Conservation (phyloP, 805 yeast genomes). For the Saccharomycopsis schoenii region DNA sequence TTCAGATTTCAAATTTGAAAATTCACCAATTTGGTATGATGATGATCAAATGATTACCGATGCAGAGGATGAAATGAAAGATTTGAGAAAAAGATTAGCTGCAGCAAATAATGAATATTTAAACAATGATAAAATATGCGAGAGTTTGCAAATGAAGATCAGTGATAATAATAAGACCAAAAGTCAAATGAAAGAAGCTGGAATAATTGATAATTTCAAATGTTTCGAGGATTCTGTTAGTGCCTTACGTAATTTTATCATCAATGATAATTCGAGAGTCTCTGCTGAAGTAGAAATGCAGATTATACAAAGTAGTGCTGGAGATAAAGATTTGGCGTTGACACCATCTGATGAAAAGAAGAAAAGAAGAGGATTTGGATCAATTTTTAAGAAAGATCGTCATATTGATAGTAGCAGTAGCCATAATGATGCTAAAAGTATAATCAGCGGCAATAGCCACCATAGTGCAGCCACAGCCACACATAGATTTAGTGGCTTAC, state of each 20-base stretch:
- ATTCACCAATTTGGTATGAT: constrained; percentile 95
- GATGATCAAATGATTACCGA: constrained; percentile 65
- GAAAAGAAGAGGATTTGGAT: constrained; percentile 47
- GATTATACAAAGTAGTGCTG: constrained; percentile 77
- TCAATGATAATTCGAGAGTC: constrained; percentile 66
- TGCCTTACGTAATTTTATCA: constrained; percentile 51
- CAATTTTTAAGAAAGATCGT: constrained; percentile 18
- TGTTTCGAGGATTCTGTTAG: constrained; percentile 28
- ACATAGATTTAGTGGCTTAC: background rate
- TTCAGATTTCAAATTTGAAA: constrained; percentile 70
- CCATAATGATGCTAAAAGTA: constrained; percentile 1
- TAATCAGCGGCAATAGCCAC: background rate
- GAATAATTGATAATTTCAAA: constrained; percentile 30
- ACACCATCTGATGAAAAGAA: constrained; percentile 45
- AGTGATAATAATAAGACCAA: constrained; percentile 22
- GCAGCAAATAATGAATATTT: constrained; percentile 26
- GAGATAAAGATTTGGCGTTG: constrained; percentile 58
- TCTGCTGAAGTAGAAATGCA: constrained; percentile 81
- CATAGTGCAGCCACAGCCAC: background rate
- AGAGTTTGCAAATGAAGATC: constrained; percentile 20
- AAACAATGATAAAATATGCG: constrained; percentile 22
- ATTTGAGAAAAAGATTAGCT: constrained; percentile 43
- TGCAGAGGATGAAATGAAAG: constrained; percentile 46
- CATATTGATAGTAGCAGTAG: constrained; percentile 8
- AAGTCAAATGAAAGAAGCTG: constrained; percentile 33